Percentiles rank a stretch among this genome's conserved stretches.
Conservation (phyloP, 805 yeast genomes). For the Teunomyces aglyptinius region DNA sequence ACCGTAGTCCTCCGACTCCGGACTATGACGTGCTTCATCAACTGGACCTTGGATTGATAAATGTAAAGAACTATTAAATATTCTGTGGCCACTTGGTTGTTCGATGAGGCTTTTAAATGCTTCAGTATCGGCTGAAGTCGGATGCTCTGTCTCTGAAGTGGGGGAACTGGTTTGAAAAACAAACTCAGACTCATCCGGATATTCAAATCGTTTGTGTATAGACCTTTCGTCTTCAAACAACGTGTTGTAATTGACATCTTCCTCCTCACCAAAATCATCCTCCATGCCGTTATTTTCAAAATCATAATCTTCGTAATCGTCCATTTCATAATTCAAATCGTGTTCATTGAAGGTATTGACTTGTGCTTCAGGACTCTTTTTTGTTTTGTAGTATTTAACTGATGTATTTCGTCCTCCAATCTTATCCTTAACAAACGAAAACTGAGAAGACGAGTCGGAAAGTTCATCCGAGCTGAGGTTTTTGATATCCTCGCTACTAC, state of each 20-base stretch:
- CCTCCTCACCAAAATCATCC: conserved; percentile 35
- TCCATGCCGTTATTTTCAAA: conserved; percentile 43
- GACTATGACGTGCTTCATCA: conserved; percentile 3
- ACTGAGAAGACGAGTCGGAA: conserved; percentile 34
- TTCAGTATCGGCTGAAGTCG: background rate
- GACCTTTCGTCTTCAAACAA: conserved; percentile 16
- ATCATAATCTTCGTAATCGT: conserved; percentile 34
- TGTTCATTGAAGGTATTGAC: conserved; percentile 25
- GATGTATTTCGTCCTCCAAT: conserved; percentile 53
- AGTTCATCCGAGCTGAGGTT: conserved; percentile 1
- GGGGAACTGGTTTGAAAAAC: background rate
- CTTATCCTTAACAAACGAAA: conserved; percentile 50
- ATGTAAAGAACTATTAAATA: conserved; percentile 28
- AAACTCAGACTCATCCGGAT: background rate
- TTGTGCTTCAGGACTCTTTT: conserved; percentile 15
- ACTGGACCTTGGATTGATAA: conserved; percentile 24
- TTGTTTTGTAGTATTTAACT: conserved; percentile 49
- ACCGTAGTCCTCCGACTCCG: conserved; percentile 10
- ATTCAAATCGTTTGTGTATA: background rate
- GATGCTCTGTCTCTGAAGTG: background rate
- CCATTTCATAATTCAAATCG: conserved; percentile 22
- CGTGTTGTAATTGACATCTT: conserved; percentile 25
- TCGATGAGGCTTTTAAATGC: background rate
- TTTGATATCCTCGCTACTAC: background rate
- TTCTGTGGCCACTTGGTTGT: background rate